These are phyloP conservation scores for Trypanosoma scelopori DNA, from an alignment of 208 protist genomes.

Conservation along the genomic window DNA sequence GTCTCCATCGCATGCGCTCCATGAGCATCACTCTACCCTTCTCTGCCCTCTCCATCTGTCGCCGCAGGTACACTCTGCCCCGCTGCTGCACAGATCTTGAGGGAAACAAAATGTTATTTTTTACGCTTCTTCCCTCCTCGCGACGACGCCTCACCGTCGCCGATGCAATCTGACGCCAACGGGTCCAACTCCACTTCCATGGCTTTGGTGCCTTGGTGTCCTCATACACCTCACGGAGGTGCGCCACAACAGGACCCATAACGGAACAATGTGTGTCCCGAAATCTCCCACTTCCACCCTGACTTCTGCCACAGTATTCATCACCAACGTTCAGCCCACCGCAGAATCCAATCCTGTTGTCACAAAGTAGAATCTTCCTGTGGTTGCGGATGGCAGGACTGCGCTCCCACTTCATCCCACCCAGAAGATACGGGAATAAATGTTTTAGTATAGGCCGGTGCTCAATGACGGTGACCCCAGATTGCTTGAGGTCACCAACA, in stretches of 20 bases:
- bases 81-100: conserved; percentile 23
- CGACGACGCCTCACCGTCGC: conserved; percentile 44
- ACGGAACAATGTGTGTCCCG: conserved; percentile 87
- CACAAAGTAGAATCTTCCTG: conserved; percentile 89
- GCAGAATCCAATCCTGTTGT: conserved; percentile 81
- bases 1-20: conserved; percentile 32
- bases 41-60: conserved; percentile 47
- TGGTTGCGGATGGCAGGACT: conserved; percentile 91
- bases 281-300: conserved; percentile 76
- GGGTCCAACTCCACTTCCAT: conserved; percentile 77
- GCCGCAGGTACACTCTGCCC: conserved; percentile 41
- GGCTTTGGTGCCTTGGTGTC: conserved; percentile 83
- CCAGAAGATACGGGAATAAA: conserved; percentile 60
- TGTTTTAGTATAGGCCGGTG: conserved; percentile 86
- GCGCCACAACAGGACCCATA: conserved; percentile 62
- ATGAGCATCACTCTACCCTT: conserved; percentile 27
- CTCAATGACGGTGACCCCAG: conserved; percentile 73
- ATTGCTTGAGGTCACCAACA: conserved; percentile 63
- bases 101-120: conserved; percentile 29
- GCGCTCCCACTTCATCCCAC: conserved; percentile 68
- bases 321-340: conserved; percentile 93
- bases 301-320: conserved; percentile 80
- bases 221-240: conserved; percentile 83
- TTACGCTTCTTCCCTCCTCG: conserved; percentile 34
- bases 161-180: conserved; percentile 84